Conservation (phyloP, 345 rosid species). For the Ailanthus altissimus region DNA sequence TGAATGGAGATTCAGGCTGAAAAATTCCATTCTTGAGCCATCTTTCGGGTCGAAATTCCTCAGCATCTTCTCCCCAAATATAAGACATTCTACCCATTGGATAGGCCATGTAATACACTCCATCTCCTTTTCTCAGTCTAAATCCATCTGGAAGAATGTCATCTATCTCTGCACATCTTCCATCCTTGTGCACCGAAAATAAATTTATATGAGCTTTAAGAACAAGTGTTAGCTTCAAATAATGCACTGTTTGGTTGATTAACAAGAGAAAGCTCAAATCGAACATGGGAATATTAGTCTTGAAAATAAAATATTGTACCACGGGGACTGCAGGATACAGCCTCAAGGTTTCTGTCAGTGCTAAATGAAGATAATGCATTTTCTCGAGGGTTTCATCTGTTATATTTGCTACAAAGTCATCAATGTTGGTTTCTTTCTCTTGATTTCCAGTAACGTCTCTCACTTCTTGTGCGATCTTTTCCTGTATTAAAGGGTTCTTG, state of each 20-base stretch:
- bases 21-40: conserved; percentile 68
- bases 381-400: conserved; percentile 46
- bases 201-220: neutral
- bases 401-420: conserved; percentile 43
- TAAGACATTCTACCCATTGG: conserved; percentile 81
- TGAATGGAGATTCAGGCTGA: conserved; percentile 68
- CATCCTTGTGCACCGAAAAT: conserved; percentile 53
- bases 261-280: too few relatives aligned
- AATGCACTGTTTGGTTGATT: too few relatives aligned
- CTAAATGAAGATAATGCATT: conserved; percentile 83
- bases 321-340: conserved; percentile 66
- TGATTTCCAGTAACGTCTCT: conserved; percentile 35
- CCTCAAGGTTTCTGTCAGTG: conserved; percentile 75
- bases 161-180: conserved; percentile 56
- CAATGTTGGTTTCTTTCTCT: conserved; percentile 25
- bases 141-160: conserved; percentile 73
- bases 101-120: conserved; percentile 53
- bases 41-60: conserved; percentile 69
- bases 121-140: conserved; percentile 64
- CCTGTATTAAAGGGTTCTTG: conserved; percentile 67
- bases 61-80: conserved; percentile 80
- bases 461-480: conserved; percentile 62
- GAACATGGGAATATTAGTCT: too few relatives aligned
- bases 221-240: neutral
- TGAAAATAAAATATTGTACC: conserved; percentile 32